These are phyloP conservation scores for Thelonectria olida DNA, from an alignment of 2,329 filamentous ascomycete species.

Conservation along the genomic window DNA sequence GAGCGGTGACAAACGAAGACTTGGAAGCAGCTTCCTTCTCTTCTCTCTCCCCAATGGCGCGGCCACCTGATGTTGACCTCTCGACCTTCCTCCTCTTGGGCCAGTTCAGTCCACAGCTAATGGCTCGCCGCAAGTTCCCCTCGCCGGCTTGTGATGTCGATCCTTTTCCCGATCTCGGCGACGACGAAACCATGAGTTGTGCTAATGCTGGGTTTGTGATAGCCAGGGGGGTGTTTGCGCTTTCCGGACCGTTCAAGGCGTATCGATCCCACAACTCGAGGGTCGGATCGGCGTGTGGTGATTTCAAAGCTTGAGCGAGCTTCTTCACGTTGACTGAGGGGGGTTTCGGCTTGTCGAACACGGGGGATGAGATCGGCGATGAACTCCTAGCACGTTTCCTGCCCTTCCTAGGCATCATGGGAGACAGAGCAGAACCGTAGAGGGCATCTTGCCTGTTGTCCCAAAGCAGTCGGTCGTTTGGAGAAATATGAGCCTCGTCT, in stretches of 20 bases:
- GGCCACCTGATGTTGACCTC: constrained; percentile 51
- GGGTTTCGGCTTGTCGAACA: constrained; percentile 53
- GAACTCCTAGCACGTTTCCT: constrained; percentile 79
- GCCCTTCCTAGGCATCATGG: constrained; percentile 59
- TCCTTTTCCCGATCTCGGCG: constrained; percentile 66
- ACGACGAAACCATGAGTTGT: constrained; percentile 75
- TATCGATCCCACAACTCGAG: constrained; percentile 82
- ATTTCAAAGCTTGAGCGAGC: constrained; percentile 67
- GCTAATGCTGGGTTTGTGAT: constrained; percentile 66
- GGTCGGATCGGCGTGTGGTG: constrained; percentile 76
- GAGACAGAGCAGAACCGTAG: constrained; percentile 55
- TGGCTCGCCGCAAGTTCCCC: constrained; percentile 65
- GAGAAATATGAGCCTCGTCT: constrained; percentile 60
- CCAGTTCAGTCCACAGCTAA: constrained; percentile 76
- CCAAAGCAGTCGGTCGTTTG: constrained; percentile 71
- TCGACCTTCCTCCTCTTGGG: constrained; percentile 74
- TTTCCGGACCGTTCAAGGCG: constrained; percentile 58
- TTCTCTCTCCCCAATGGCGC: constrained; percentile 45
- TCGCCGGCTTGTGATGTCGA: constrained; percentile 53
- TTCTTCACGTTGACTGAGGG: constrained; percentile 66
- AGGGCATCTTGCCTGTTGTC: constrained; percentile 57
- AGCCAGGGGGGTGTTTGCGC: constrained; percentile 53
- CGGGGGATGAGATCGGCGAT: constrained; percentile 76
- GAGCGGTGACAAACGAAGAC: constrained; percentile 65
- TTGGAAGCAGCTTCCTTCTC: constrained; percentile 62